These are phyloP conservation scores for Mycogone perniciosa DNA, from an alignment of 2,329 filamentous ascomycete genomes.

Conservation along the genomic window DNA sequence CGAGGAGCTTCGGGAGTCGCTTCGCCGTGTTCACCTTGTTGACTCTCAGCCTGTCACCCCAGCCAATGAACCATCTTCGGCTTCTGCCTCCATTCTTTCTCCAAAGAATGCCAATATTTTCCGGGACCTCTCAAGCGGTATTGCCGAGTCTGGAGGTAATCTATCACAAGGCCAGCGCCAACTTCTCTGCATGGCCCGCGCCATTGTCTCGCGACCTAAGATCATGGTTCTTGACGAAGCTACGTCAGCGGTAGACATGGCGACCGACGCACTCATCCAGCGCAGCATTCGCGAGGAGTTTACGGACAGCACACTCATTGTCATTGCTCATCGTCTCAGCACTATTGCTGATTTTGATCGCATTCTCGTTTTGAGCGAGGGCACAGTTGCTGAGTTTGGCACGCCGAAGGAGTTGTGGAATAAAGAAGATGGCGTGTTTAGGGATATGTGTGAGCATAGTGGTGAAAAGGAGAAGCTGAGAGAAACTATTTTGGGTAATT, in stretches of 20 bases:
- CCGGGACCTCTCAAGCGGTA: constrained; percentile 52
- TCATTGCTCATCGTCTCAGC: constrained; percentile 69
- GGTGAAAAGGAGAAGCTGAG: constrained; percentile 50
- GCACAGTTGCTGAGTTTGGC: constrained; percentile 61
- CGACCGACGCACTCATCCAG: constrained; percentile 68
- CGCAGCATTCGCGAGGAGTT: constrained; percentile 67
- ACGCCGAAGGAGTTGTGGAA: constrained; percentile 56
- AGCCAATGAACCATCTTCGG: constrained; percentile 32
- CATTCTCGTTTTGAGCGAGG: constrained; percentile 65
- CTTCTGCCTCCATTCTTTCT: constrained; percentile 25
- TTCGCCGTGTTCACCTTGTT: constrained; percentile 64
- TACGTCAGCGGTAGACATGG: constrained; percentile 72
- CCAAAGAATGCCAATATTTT: constrained; percentile 60
- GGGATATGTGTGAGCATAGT: constrained; percentile 56
- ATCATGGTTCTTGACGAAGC: constrained; percentile 79
- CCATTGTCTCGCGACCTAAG: constrained; percentile 64
- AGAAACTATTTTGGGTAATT: constrained; percentile 35
- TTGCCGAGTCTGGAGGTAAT: constrained; percentile 68
- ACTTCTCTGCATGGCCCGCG: constrained; percentile 66
- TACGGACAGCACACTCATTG: constrained; percentile 59
- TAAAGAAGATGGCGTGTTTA: constrained; percentile 47
- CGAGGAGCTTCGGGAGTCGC: constrained; percentile 59
- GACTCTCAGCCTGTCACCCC: constrained; percentile 35
- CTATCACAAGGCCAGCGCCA: constrained; percentile 72
- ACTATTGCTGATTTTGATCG: constrained; percentile 73